Percentiles rank a stretch among this genome's conserved stretches.
Evolutionary conservation across 345 rosid species (phyloP).

Genomic region (Trapa incisa): DNA sequence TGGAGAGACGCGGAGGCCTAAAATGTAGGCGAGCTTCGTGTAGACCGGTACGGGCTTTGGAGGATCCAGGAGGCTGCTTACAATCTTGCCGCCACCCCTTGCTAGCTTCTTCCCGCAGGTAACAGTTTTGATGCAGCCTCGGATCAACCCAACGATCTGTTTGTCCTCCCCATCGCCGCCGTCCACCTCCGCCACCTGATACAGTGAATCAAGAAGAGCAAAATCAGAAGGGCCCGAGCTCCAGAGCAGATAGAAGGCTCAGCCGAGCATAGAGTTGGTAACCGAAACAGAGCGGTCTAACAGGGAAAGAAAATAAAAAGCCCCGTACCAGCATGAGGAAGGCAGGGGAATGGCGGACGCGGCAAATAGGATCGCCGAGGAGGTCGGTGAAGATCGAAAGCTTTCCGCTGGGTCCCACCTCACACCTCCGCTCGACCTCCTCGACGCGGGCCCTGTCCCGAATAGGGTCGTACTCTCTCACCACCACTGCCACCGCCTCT

Average conservation of each 20-base stretch:
- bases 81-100: conserved; percentile 13
- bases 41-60: conserved; percentile 33
- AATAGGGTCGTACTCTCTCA: conserved; percentile 59
- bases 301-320: neutral
- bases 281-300: neutral
- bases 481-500: conserved; percentile 20
- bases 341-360: conserved; percentile 96
- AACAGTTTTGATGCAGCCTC: conserved; percentile 88
- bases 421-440: conserved; percentile 73
- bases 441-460: conserved; percentile 49
- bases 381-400: conserved; percentile 86
- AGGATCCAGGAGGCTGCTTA: conserved; percentile 3
- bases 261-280: neutral
- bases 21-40: conserved; percentile 75
- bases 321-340: conserved; percentile 77
- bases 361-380: conserved; percentile 92
- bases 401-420: conserved; percentile 78
- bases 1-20: conserved; percentile 92
- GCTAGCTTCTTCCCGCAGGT: conserved; percentile 59
- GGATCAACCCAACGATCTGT: conserved; percentile 75
- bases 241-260: no score
- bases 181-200: conserved; percentile 77
- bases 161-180: conserved; percentile 9
- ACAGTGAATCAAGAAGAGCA: conserved; percentile 1
- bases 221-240: neutral